A percentile compares a stretch with the other conserved stretches of the same genome.
phyloP scores from a whole-genome alignment of 164 flowering plant genomes.

The Malania oleifera region DNA sequence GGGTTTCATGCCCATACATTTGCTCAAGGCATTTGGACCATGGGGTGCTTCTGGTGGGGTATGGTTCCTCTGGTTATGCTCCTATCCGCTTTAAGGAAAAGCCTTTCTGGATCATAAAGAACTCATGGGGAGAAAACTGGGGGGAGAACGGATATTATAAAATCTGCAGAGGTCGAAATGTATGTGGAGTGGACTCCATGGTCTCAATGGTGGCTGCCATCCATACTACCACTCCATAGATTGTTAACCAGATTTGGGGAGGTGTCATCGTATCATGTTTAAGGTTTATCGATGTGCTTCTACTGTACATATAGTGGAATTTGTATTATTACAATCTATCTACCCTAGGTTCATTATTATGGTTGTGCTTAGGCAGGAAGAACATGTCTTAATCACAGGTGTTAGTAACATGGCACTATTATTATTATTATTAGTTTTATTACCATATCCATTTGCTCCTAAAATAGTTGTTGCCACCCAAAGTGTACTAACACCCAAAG shows the following conservation, averaged over 20 bases:
- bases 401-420: too few relatives aligned
- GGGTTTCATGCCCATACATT: slow-evolving; percentile 90
- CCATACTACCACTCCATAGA: slow-evolving; percentile 20
- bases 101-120: slow-evolving; percentile 94
- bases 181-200: slow-evolving; percentile 93
- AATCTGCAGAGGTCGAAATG: slow-evolving; percentile 82
- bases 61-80: slow-evolving; percentile 68
- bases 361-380: too few relatives aligned
- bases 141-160: slow-evolving; percentile 92
- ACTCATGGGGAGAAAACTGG: slow-evolving; percentile 94
- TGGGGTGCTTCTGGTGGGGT: slow-evolving; percentile 87
- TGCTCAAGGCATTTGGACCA: slow-evolving; percentile 73
- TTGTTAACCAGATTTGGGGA: not conserved
- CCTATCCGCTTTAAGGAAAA: slow-evolving; percentile 72
- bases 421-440: too few relatives aligned
- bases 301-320: too few relatives aligned
- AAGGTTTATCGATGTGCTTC: too few relatives aligned
- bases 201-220: slow-evolving; percentile 78
- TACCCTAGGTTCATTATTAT: too few relatives aligned
- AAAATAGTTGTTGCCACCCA: too few relatives aligned
- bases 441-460: too few relatives aligned
- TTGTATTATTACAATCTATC: too few relatives aligned
- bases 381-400: too few relatives aligned
- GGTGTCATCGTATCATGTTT: too few relatives aligned
- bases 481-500: too few relatives aligned